Base-by-base conservation (phyloP, 768 basidiomycete species). In the Suillus ampliporus region DNA sequence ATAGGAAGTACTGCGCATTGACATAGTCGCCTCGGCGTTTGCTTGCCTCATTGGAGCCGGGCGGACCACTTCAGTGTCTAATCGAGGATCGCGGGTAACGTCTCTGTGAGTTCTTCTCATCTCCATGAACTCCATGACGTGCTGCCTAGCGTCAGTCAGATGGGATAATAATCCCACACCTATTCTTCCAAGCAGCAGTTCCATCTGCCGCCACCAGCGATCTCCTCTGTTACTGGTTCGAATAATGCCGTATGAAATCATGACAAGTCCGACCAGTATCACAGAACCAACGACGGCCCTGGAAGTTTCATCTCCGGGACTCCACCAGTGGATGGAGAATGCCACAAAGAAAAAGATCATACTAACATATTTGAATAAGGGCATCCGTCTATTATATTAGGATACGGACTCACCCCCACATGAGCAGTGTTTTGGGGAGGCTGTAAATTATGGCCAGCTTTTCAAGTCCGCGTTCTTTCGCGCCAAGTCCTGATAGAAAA, bases 171-270 rank as follows among this genome's bases (percentile, higher is more conserved):
- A 7, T 54, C 17, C 9, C 23, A 38, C 1, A 4, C 31, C 10
- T 0, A 35, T n/a, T 19, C 31, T 6, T 31, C 31, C 31, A 31
- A 3, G 31, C 31, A 31, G 31, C 31, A 35, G 15, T 10, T 38
- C 14, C 2, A 14, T 8, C 5, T 3, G 35, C 57, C 64, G 52
- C 64, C 64, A 59, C 64, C 64, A 62, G 21, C 57, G 57, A n/a
- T 61, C 59, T 35, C 59, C 54, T 51, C 58, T 48, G 34, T 57
- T 43, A 41, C 57, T 58, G 28, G 63, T 60, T 15, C 63, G 50
- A 43, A 75, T 74, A 38, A 84, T 77, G 61, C 81, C 81, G 82
- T 83, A 85, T 6, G 71, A 41, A 38, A 83, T 77, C 47, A 84
- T 73, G 9, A 74, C 44, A 4, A 67, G 64, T 9, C 77, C 68